Base-by-base conservation (phyloP, 805 yeast species). In the Grigorovia yakushimaensis region DNA sequence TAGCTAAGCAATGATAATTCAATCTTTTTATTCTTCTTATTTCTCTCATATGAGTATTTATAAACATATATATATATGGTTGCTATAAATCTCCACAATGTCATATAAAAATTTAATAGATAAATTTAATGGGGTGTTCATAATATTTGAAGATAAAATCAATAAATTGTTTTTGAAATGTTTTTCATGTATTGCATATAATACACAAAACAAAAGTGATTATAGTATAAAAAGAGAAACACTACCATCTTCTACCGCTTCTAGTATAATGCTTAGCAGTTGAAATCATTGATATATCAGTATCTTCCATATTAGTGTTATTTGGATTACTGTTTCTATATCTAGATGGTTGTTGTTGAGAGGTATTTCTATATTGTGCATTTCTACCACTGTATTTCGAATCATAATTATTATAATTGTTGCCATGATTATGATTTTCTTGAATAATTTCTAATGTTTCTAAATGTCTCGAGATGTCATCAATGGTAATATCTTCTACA, bases 401-500 rank as follows among this genome's bases (percentile, higher is more conserved):
- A 27, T 27, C 33, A 27, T 21, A 13, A 23, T 19, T 48, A 51
- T 33, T 33, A 33, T 33, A 15, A 15, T 33, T 13, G n/a, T 33
- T 33, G 6, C 15, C 15, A 33, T 33, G 13, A 33, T 30, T 30
- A 21, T 44, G 46, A 30, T 50, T 49, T 22, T 49, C 43, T 41
- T 59, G 57, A 35, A 58, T 54, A 15, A 64, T 56, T 18, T 65
- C 70, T 23, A 65, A 52, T 7, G 66, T 62, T 50, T 65, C 68
- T 43, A 65, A 51, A 41, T 65, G 68, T 44, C 67, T 57, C 1
- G 70, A 65, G 7, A 65, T 63, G 38, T 65, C 70, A 54, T 64
- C 68, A 45, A 65, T 63, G 5, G 70, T 64, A 43, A 65, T 64
- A 51, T 65, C 70, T 45, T 65, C 70, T 9, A 65, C 67, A 8